These are phyloP conservation scores for Glomus cerebriforme DNA, from an alignment of 192 early-diverging fungal species.

Conservation along the genomic window DNA sequence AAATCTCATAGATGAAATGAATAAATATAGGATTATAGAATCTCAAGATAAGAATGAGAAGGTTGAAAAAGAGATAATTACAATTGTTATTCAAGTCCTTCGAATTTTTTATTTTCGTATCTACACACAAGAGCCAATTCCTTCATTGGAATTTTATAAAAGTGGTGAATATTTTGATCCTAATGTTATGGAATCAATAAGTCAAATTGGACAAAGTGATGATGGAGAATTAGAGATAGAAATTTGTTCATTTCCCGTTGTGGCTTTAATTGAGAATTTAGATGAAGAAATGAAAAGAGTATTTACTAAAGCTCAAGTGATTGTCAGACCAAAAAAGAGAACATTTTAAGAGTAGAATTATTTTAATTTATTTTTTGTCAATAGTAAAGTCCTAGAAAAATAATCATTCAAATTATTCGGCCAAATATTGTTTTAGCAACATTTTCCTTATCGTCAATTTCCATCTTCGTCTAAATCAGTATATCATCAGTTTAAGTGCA, in stretches of 20 bases:
- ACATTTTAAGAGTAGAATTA: background rate
- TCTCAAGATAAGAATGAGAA: background rate
- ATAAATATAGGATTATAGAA: background rate
- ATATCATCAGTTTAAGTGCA: too few species aligned
- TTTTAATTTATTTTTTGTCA: background rate
- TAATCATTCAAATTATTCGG: too few species aligned
- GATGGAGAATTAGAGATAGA: conserved; percentile 10
- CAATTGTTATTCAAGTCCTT: background rate
- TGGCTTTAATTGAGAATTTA: background rate
- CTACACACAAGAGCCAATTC: background rate
- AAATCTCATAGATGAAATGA: background rate
- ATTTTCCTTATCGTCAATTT: too few species aligned
- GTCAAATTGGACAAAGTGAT: background rate
- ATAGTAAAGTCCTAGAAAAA: too few species aligned
- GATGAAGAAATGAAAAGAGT: background rate
- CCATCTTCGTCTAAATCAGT: too few species aligned
- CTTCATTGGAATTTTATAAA: background rate
- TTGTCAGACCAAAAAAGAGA: background rate
- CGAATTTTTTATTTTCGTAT: conserved; percentile 19
- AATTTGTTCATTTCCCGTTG: conserved; percentile 21
- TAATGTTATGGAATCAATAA: background rate
- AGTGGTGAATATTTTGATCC: background rate
- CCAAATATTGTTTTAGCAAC: too few species aligned
- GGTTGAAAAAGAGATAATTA: background rate
- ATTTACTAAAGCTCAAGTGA: conserved; percentile 24